Evolutionary conservation across 306 rosid genomes (phyloP).

Genomic region (Cucumis melo): DNA sequence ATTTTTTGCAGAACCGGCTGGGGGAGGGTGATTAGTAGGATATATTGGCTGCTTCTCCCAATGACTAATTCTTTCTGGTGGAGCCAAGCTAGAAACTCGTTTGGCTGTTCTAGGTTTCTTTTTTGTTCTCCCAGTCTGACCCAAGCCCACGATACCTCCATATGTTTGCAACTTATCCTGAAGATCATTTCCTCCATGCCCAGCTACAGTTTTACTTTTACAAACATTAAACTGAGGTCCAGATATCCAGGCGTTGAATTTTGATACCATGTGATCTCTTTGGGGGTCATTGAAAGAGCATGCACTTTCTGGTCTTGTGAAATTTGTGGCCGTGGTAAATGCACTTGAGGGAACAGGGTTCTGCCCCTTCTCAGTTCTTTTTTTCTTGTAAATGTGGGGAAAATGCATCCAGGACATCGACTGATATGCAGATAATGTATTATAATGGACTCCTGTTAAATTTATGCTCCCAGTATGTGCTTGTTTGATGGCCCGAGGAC

Average conservation of each 20-base stretch:
- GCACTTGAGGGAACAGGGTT: conserved; percentile 6
- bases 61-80: conserved; percentile 20
- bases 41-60: conserved; percentile 12
- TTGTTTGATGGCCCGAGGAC: conserved; percentile 8
- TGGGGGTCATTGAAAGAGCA: conserved; percentile 13
- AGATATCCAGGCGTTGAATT: conserved; percentile 16
- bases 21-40: conserved; percentile 12
- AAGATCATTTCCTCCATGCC: conserved; percentile 6
- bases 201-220: conserved; percentile 6
- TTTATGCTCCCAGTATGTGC: conserved; percentile 23
- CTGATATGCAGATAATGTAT: conserved; percentile 22
- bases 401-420: conserved; percentile 14
- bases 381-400: conserved; percentile 36
- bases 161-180: conserved; percentile 17
- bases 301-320: conserved; percentile 3
- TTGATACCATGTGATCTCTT: conserved; percentile 19
- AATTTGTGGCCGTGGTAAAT: conserved; percentile 16
- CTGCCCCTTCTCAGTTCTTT: conserved; percentile 32
- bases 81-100: conserved; percentile 20
- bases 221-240: conserved; percentile 17
- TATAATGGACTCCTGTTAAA: conserved; percentile 21
- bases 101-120: conserved; percentile 42
- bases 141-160: conserved; percentile 14
- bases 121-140: conserved; percentile 23
- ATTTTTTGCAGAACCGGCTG: conserved; percentile 11